These are phyloP conservation scores for Metschnikowia lochheadii DNA, from an alignment of 805 yeast species.

Conservation along the genomic window DNA sequence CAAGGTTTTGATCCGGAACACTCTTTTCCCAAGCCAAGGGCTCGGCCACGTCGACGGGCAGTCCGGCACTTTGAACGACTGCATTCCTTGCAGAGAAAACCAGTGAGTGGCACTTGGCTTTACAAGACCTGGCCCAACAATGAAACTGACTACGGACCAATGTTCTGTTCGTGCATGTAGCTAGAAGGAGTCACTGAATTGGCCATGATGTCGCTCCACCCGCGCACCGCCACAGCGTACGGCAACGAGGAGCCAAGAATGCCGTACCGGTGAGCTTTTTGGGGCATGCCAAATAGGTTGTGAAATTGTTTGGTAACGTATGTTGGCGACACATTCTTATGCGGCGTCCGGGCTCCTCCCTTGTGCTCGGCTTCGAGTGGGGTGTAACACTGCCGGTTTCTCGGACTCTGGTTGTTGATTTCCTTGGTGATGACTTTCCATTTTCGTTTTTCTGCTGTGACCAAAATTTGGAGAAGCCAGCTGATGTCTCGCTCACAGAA, in stretches of 20 bases:
- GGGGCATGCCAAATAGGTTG: constrained; percentile 52
- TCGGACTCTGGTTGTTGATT: constrained; percentile 12
- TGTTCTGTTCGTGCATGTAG: background rate
- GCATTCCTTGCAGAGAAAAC: constrained; percentile 13
- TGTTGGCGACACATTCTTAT: constrained; percentile 45
- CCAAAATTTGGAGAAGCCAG: constrained; percentile 44
- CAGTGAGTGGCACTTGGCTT: background rate
- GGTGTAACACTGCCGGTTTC: background rate
- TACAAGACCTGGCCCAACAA: too few species aligned
- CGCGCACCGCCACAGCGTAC: constrained; percentile 42
- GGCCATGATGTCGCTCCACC: constrained; percentile 37
- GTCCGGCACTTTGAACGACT: constrained; percentile 11
- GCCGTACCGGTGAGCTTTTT: constrained; percentile 38
- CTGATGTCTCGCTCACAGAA: constrained; percentile 45
- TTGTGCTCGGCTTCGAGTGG: constrained; percentile 4
- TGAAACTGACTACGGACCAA: background rate
- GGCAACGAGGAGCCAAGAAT: constrained; percentile 50
- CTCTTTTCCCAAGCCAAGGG: constrained; percentile 47
- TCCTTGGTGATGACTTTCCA: constrained; percentile 54
- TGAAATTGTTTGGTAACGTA: constrained; percentile 55
- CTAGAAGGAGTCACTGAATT: background rate
- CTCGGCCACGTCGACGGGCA: constrained; percentile 62
- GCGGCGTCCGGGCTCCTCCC: background rate
- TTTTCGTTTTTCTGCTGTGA: constrained; percentile 52
- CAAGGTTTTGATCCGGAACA: constrained; percentile 62